A percentile compares a stretch with the other conserved stretches of the same genome.
These are phyloP conservation scores for Syzygium malaccense DNA, from an alignment of 441 rosid species.

Conservation along the genomic window DNA sequence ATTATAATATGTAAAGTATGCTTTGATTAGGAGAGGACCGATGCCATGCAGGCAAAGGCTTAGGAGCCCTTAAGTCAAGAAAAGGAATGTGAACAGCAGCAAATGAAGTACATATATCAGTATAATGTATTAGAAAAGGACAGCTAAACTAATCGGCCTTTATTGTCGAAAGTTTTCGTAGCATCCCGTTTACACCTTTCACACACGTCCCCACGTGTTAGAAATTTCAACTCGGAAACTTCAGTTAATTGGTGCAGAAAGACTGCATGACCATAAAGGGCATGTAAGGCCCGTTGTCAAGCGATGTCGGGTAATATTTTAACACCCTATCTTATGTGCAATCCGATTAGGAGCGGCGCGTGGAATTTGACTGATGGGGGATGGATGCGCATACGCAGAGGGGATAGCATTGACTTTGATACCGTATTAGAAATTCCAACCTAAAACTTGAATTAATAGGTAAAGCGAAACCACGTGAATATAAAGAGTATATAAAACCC, in stretches of 20 bases:
- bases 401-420: not conserved
- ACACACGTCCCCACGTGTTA: not conserved
- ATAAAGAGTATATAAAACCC: not conserved
- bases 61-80: not conserved
- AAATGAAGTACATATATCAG: not conserved
- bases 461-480: fast-evolving
- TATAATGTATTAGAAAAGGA: not conserved
- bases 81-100: not conserved
- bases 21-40: not conserved
- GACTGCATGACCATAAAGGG: not conserved
- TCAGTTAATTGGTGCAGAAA: not conserved
- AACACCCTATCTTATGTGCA: fast-evolving
- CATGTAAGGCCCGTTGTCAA: not conserved
- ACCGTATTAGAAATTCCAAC: not conserved
- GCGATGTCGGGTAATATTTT: fast-evolving
- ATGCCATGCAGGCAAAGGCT: not conserved
- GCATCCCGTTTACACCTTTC: not conserved
- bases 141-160: not conserved
- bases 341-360: not conserved
- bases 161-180: not conserved
- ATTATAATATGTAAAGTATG: not conserved
- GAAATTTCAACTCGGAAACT: not conserved
- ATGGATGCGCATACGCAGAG: not conserved
- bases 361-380: not conserved
- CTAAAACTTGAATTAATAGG: not conserved